These are phyloP conservation scores for Elaeis guineensis DNA, from an alignment of 176 grass and related monocot species.

Conservation along the genomic window DNA sequence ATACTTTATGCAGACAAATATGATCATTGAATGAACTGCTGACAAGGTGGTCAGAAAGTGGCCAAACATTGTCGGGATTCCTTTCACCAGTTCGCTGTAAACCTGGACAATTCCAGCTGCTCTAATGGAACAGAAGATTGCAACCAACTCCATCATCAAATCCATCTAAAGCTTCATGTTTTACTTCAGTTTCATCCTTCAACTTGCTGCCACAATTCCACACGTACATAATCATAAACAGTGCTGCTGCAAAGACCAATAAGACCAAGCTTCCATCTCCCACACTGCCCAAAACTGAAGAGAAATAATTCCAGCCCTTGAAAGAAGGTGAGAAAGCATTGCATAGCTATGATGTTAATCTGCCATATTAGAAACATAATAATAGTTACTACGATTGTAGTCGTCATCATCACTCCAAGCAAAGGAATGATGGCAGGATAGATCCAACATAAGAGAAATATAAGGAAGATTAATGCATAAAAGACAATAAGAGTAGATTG, in stretches of 20 bases:
- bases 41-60: slow-evolving; percentile 86
- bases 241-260: slow-evolving; percentile 65
- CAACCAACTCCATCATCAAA: slow-evolving; percentile 59
- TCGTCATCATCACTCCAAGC: slow-evolving; percentile 94
- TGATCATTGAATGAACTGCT: slow-evolving; percentile 90
- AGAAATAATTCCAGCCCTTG: slow-evolving; percentile 81
- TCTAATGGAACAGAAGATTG: slow-evolving; percentile 78
- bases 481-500: background rate
- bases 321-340: slow-evolving; percentile 69
- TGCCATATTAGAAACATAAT: slow-evolving; percentile 99
- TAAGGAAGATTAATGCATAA: background rate
- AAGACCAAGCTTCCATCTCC: slow-evolving; percentile 91
- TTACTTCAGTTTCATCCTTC: slow-evolving; percentile 94
- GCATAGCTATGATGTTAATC: slow-evolving; percentile 81
- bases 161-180: slow-evolving; percentile 88
- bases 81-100: slow-evolving; percentile 89
- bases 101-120: slow-evolving; percentile 87
- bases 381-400: slow-evolving; percentile 81
- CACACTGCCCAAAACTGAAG: slow-evolving; percentile 69
- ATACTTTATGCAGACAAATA: slow-evolving; percentile 99
- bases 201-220: slow-evolving; percentile 95
- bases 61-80: slow-evolving; percentile 91
- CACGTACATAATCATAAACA: slow-evolving; percentile 80
- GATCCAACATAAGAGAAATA: slow-evolving; percentile 3
- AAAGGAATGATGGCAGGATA: slow-evolving; percentile 65